These are phyloP conservation scores for Neurospora crassa DNA, from an alignment of 2,329 filamentous ascomycete species.

Conservation along the genomic window DNA sequence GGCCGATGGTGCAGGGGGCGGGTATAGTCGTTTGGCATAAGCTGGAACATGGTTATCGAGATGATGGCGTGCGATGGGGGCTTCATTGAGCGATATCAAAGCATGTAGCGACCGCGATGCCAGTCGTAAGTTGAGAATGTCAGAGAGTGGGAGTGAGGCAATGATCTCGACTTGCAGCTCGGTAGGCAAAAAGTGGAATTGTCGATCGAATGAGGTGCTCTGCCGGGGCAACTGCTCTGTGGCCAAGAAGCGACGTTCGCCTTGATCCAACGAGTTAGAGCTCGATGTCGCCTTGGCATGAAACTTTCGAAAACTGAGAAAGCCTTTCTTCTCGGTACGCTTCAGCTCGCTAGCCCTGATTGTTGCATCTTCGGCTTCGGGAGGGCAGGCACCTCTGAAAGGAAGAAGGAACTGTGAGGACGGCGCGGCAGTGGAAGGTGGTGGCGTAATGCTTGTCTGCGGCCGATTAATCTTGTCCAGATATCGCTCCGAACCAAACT, in stretches of 20 bases:
- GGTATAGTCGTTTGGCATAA: conserved; percentile 52
- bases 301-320: conserved; percentile 32
- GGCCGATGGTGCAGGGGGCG: conserved; percentile 34
- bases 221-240: conserved; percentile 12
- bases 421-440: conserved; percentile 3
- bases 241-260: conserved; percentile 13
- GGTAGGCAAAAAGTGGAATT: conserved; percentile 49
- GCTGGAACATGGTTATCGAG: conserved; percentile 49
- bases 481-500: conserved; percentile 57
- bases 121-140: conserved; percentile 48
- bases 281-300: conserved; percentile 7
- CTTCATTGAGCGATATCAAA: conserved; percentile 50
- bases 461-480: conserved; percentile 51
- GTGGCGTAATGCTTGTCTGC: conserved; percentile 31
- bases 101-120: conserved; percentile 50
- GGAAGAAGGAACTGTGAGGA: conserved; percentile 21
- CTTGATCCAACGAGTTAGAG: conserved; percentile 16
- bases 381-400: conserved; percentile 15
- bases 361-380: conserved; percentile 11
- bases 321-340: conserved; percentile 23
- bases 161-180: conserved; percentile 57
- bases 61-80: conserved; percentile 51
- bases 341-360: conserved; percentile 17
- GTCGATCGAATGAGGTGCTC: conserved; percentile 41
- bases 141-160: conserved; percentile 47